Conservation (phyloP, 768 basidiomycete genomes). For the Lyophyllum semitale region DNA sequence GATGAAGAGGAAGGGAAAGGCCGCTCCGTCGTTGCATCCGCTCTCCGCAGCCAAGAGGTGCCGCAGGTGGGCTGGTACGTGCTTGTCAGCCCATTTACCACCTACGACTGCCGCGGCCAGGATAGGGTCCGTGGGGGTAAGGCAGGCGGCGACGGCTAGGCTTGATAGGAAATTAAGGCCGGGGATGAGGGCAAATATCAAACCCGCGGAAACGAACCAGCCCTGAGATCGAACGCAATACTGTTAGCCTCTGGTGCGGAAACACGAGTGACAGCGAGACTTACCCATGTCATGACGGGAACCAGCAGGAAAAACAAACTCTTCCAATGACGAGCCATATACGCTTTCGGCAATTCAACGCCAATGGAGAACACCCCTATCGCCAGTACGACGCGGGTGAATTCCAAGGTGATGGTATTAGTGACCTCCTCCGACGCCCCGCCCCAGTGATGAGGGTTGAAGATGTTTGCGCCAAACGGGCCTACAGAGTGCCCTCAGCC, state of each 20-base stretch:
- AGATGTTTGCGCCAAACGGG: slow-evolving; percentile 79
- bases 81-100: slow-evolving; percentile 97
- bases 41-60: slow-evolving; percentile 72
- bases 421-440: slow-evolving; percentile 42
- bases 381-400: slow-evolving; percentile 90
- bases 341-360: slow-evolving; percentile 95
- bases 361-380: slow-evolving; percentile 98
- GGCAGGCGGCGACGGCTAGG: slow-evolving; percentile 88
- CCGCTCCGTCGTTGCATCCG: slow-evolving; percentile 96
- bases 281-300: slow-evolving; percentile 83
- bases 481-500: too few relatives aligned
- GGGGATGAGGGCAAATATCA: slow-evolving; percentile 93
- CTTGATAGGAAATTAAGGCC: slow-evolving; percentile 86
- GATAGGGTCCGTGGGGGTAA: slow-evolving; percentile 94
- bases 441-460: slow-evolving; percentile 82
- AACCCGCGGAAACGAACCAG: slow-evolving; percentile 89
- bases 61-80: slow-evolving; percentile 84
- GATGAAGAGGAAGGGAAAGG: slow-evolving; percentile 91
- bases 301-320: slow-evolving; percentile 82
- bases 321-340: slow-evolving; percentile 92
- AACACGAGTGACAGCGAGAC: slow-evolving; percentile 25
- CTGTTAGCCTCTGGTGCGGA: slow-evolving; percentile 4
- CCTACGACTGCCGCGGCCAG: slow-evolving; percentile 91
- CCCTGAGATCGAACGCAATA: slow-evolving; percentile 49
- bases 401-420: slow-evolving; percentile 87